Conservation (phyloP, 2,329 filamentous ascomycete species). For the Fusarium siculi region DNA sequence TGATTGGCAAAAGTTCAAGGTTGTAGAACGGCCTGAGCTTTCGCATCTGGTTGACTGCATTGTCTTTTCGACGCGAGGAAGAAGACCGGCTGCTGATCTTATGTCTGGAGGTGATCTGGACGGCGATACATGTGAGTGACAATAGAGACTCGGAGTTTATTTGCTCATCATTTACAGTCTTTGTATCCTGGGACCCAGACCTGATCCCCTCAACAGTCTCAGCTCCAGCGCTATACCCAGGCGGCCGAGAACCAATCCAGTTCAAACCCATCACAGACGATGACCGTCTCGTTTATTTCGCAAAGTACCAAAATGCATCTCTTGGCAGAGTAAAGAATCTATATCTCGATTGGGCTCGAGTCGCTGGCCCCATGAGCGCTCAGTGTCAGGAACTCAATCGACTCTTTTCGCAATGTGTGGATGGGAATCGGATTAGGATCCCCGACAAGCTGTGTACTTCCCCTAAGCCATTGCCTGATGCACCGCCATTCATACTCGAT, state of each 20-base stretch:
- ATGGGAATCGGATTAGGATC: background rate
- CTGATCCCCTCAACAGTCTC: conserved; percentile 1
- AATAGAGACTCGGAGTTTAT: rapidly evolving
- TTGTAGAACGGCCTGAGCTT: background rate
- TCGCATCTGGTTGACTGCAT: background rate
- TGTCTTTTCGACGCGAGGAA: background rate
- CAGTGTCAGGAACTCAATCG: conserved; percentile 9
- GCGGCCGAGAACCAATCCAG: background rate
- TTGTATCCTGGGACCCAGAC: conserved; percentile 1
- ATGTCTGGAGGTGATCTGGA: conserved; percentile 7
- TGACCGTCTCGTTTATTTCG: background rate
- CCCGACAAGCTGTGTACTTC: background rate
- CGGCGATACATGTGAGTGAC: background rate
- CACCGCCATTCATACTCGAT: background rate
- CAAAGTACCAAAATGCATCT: background rate
- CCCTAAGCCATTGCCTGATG: rapidly evolving
- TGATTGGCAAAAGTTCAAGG: conserved; percentile 6
- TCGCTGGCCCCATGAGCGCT: background rate
- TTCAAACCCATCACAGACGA: background rate
- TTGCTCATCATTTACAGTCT: background rate
- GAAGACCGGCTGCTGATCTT: background rate
- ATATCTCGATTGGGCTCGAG: conserved; percentile 4
- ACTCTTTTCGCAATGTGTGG: conserved; percentile 9
- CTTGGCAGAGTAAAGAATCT: background rate
- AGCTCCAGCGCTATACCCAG: background rate